phyloP scores from a whole-genome alignment of 2,329 filamentous ascomycete genomes.

The Colletotrichum falcatum region DNA sequence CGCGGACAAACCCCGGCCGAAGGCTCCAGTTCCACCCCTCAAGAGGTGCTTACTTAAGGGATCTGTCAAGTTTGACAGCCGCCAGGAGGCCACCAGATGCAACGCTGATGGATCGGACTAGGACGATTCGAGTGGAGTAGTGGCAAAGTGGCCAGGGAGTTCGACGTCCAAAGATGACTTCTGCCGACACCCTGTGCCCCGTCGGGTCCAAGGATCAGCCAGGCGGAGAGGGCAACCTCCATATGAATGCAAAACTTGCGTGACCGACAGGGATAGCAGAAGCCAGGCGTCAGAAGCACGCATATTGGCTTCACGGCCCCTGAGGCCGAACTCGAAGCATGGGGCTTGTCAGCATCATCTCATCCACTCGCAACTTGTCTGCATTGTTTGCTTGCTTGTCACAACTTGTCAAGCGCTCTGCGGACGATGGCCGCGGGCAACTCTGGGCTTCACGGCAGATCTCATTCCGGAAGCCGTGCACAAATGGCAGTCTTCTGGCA shows the following conservation, averaged over 20 bases:
- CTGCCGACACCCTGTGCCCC: slow-evolving; percentile 35
- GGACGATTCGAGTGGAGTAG: slow-evolving; percentile 33
- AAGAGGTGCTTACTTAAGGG: slow-evolving; percentile 34
- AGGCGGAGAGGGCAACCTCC: slow-evolving; percentile 26
- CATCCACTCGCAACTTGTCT: slow-evolving; percentile 30
- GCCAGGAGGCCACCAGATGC: slow-evolving; percentile 38
- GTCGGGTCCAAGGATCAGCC: slow-evolving; percentile 33
- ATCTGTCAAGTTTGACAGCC: slow-evolving; percentile 42
- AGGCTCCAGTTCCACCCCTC: slow-evolving; percentile 9
- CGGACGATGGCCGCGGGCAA: slow-evolving; percentile 33
- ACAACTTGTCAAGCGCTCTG: not conserved
- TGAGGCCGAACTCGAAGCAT: slow-evolving; percentile 30
- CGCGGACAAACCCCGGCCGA: slow-evolving; percentile 5
- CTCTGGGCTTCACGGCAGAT: slow-evolving; percentile 27
- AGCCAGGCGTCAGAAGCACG: slow-evolving; percentile 14
- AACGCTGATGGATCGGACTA: slow-evolving; percentile 41
- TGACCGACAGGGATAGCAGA: slow-evolving; percentile 30
- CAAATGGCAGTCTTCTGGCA: slow-evolving; percentile 31
- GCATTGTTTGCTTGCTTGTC: not conserved
- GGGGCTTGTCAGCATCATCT: slow-evolving; percentile 28
- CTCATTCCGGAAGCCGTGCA: slow-evolving; percentile 33
- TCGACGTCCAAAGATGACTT: slow-evolving; percentile 38
- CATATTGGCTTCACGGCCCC: slow-evolving; percentile 24
- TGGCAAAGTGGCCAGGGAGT: slow-evolving; percentile 33
- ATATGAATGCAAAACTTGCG: slow-evolving; percentile 39